phyloP scores from a whole-genome alignment of 345 rosid species.

The Clausena lansium region DNA sequence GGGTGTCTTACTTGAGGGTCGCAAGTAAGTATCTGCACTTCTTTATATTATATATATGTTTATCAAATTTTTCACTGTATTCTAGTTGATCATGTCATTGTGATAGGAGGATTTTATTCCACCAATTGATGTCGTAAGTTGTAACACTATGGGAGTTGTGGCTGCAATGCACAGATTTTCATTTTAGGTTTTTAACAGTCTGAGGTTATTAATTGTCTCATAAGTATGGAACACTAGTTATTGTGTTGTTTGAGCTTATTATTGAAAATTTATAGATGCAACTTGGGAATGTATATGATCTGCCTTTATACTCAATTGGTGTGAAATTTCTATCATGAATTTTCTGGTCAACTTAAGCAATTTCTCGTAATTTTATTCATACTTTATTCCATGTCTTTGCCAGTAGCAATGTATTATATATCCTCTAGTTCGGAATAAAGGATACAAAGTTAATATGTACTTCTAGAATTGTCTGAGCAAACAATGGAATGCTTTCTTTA shows the following conservation, averaged over 20 bases:
- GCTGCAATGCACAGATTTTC: not conserved
- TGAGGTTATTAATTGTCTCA: not conserved
- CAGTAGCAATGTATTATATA: too few species aligned
- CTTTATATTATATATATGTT: too few species aligned
- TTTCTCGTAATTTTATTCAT: too few species aligned
- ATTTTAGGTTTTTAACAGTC: too few species aligned
- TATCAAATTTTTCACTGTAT: too few species aligned
- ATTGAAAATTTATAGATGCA: too few species aligned
- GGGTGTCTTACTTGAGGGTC: too few species aligned
- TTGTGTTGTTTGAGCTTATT: not conserved
- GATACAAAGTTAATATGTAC: not conserved
- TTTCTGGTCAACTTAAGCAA: too few species aligned
- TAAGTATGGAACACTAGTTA: not conserved
- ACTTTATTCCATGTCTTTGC: not conserved
- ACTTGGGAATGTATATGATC: not conserved
- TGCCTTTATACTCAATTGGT: not conserved
- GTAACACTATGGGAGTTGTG: not conserved
- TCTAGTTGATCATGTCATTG: too few species aligned
- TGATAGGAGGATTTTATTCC: constrained; percentile 5
- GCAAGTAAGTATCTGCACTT: constrained; percentile 21
- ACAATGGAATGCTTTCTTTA: not conserved
- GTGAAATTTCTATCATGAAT: not conserved
- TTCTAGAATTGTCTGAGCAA: not conserved
- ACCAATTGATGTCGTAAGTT: not conserved
- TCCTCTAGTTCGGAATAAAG: too few species aligned